Percentiles rank a stretch among this genome's conserved stretches.
These are phyloP conservation scores for Silene vulgaris DNA, from an alignment of 179 eudicot species.

Conservation along the genomic window DNA sequence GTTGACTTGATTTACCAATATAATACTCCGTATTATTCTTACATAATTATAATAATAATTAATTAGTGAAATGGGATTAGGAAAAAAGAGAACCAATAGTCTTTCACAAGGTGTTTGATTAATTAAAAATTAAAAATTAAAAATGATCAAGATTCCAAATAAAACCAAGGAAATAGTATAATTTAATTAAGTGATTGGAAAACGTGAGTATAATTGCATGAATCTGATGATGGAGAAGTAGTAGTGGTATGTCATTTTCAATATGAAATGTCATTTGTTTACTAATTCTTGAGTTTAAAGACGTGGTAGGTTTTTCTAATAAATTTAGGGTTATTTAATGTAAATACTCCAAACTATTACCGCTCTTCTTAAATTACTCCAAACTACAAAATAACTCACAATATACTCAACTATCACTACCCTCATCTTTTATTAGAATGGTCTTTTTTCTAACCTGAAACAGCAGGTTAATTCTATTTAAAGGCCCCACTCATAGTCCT, in stretches of 20 bases:
- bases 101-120: neutral
- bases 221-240: constrained; percentile 18
- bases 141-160: constrained; percentile 21
- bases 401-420: no score
- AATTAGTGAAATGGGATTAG: neutral
- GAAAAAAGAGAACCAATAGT: neutral
- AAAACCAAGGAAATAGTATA: neutral
- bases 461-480: no score
- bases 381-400: no score
- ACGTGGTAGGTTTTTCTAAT: neutral
- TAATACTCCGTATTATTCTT: no score
- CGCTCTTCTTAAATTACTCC: no score
- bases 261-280: constrained; percentile 13
- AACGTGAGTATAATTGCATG: constrained; percentile 22
- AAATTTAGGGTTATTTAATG: no score
- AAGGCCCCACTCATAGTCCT: no score
- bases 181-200: constrained; percentile 14
- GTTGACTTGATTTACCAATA: no score
- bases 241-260: constrained; percentile 22
- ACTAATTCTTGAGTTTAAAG: neutral
- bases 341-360: no score
- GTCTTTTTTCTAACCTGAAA: no score
- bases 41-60: neutral
- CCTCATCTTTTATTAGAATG: no score
- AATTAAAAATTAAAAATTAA: neutral